Base-by-base conservation (phyloP, 1,284 basidiomycete genomes). In the Ustilago esculenta region DNA sequence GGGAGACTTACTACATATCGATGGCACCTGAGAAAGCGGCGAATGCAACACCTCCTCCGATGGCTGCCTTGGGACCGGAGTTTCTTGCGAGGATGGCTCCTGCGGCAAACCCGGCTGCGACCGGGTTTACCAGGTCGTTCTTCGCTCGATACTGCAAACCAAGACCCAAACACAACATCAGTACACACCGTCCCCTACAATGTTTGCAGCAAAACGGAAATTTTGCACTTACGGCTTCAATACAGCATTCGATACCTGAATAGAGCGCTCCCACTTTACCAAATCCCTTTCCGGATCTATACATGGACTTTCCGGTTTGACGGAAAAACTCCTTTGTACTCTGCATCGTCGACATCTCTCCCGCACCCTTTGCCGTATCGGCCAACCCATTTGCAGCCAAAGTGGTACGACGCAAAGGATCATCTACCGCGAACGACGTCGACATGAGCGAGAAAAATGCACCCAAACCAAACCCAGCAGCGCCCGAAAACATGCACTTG, bases 381-480 rank as follows among this genome's bases (percentile, higher is more conserved):
- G 30, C 25, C 23, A 69, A 14, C 0, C 66, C 66, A 21, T 69
- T 69, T 5, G 66, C 66, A 9, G 61, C 68, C 1, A 72, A 37
- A 34, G 67, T 80, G 8, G 75, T 74, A 29, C 77, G 40, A 2
- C 80, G 33, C 11, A 81, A 33, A 6, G 95, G 95, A 82, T 98
- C 95, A 82, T 98, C 95, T 77, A 96, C 94, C 23, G 91, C 90
- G 80, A 98, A 95, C 27, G 92, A 93, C 12, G 93, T 86, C 37
- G 91, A 92, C 93, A 98, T 95, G 64, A 98, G 86, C 1, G 92
- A 92, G 84, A 98, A 93, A 85, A 98, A 94, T 25, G 90, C 94
- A 67, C 95, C 96, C 43, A 98, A 86, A 11, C 87, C 94, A 78
- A 98, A 89, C 57, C 93, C 95, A 91, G 82, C 58, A 11, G 65